These are phyloP conservation scores for Pichiaceae sp. DNA, from an alignment of 1,139 yeast genomes.

Conservation along the genomic window DNA sequence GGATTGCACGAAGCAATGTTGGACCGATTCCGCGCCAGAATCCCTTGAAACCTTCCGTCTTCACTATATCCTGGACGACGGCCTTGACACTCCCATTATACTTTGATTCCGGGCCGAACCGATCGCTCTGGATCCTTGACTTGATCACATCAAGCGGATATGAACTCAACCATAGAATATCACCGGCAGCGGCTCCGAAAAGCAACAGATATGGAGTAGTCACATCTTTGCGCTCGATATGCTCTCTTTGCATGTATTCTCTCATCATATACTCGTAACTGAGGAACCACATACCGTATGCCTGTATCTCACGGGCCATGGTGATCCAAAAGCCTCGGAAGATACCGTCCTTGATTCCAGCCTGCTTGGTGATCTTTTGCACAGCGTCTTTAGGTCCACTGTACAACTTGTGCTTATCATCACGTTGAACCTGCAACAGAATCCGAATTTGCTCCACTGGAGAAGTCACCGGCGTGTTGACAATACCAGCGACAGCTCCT, in stretches of 20 bases:
- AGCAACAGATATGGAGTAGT: slow-evolving; percentile 53
- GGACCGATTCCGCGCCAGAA: slow-evolving; percentile 72
- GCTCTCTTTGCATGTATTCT: slow-evolving; percentile 27
- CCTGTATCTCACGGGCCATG: slow-evolving; percentile 60
- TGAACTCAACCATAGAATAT: slow-evolving; percentile 61
- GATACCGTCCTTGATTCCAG: slow-evolving; percentile 43
- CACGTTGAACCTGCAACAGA: slow-evolving; percentile 50
- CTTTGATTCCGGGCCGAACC: slow-evolving; percentile 37
- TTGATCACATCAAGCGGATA: slow-evolving; percentile 70
- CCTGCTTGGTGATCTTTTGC: slow-evolving; percentile 32
- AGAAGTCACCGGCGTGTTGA: slow-evolving; percentile 61
- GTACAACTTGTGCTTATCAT: slow-evolving; percentile 27
- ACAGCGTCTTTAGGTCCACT: slow-evolving; percentile 42
- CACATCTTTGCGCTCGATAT: slow-evolving; percentile 40
- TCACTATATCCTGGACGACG: slow-evolving; percentile 41
- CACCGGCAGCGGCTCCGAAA: slow-evolving; percentile 67
- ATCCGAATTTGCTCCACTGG: slow-evolving; percentile 76
- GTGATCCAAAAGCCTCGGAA: slow-evolving; percentile 59
- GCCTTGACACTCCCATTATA: slow-evolving; percentile 36
- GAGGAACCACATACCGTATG: slow-evolving; percentile 77
- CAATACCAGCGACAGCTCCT: slow-evolving; percentile 74
- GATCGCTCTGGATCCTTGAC: slow-evolving; percentile 61
- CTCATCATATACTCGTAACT: slow-evolving; percentile 59
- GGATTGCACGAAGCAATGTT: slow-evolving; percentile 60
- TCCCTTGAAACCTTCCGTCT: slow-evolving; percentile 42